Base-by-base conservation (phyloP, 768 basidiomycete species). In the Filobasidium wieringae region DNA sequence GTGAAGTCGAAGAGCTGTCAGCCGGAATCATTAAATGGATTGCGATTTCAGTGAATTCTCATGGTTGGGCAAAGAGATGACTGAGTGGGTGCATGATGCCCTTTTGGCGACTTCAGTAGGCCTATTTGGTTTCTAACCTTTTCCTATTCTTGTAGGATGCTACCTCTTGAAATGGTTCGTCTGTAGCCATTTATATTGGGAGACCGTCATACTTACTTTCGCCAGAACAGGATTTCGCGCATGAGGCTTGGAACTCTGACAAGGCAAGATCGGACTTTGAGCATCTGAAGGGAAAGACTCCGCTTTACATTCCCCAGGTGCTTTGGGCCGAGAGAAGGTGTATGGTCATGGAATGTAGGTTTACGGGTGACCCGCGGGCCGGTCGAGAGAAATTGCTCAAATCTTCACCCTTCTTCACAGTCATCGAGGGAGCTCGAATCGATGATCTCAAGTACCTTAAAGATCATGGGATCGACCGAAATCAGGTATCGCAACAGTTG, bases 61-160 rank as follows among this genome's bases (percentile, higher is more conserved):
- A 0, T 95, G 91, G 92, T 79, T 93, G 11, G 77, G 86, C 58
- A 87, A 90, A 64, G 95, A 97, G 76, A 97, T 99, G 92, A 82
- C 85, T 31, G 57, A 76, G 55, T 62, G 41, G 31, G 61, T 58
- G 11, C 15, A 24, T 1, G 1, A 17, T n/a, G 40, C 31, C 31
- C 15, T 4, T 9, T 22, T 2, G 4, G n/a, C n/a, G n/a, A n/a
- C n/a, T n/a, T n/a, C n/a, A n/a, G n/a, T n/a, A n/a, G n/a, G n/a
- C n/a, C n/a, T n/a, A n/a, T 4, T 6, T 47, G 4, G 22, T 11
- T 4, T 19, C 24, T 51, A 24, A 30, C 50, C 4, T 34, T 26
- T 12, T 31, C 27, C 7, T 7, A 17, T 15, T 7, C 32, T 24
- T 5, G 27, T 30, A 59, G 58, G 26, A 60, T 60, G 59, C n/a